Evolutionary conservation across 2,329 filamentous ascomycete genomes (phyloP), one percentile per base, ranked within the genome.

Genomic region (Talaromyces sp.): DNA sequence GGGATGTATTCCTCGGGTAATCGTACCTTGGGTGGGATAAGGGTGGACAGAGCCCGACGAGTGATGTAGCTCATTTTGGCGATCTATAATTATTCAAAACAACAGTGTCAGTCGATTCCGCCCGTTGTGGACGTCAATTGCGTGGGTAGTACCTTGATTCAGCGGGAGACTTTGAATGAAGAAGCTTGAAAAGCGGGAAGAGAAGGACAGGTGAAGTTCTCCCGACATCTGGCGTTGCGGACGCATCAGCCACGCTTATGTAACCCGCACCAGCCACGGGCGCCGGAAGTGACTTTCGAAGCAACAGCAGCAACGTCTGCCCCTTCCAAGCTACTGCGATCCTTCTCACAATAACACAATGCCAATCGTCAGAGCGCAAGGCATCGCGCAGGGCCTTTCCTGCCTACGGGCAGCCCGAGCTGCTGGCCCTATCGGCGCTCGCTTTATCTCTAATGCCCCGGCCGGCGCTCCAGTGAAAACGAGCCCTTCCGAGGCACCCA

Each of bases 11-110:
- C 10, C n/a, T 42, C 28, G 55, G 36, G 36, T 54, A 57, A 31
- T 64, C 83, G 71, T 84, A 96, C 94, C 92, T 99, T 99, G 76
- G 96, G 95, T 72, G 96, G 96, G 75, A 99, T 97, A 81, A 99
- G 89, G 85, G 96, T 96, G 78, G 95, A 98, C 77, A 97, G 89
- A 85, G 87, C 90, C 83, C 93, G 89, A 82, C 90, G 91, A 76
- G 88, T 87, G 76, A 96, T 85, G 87, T 88, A 95, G 86, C 92
- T 96, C 93, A 96, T 97, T 81, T 82, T 91, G 85, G 78, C 71
- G 67, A 68, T 69, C 72, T 75, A 57, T 52, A 62, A 62, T 30
- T 34, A 54, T 56, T 59, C 14, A 57, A 40, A 53, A 57, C 42
- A 47, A 52, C 14, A 31, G 50, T 7, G 50, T 53, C 50, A 53